phyloP scores from a whole-genome alignment of 2,329 filamentous ascomycete genomes.

The Aspergillus sp. region DNA sequence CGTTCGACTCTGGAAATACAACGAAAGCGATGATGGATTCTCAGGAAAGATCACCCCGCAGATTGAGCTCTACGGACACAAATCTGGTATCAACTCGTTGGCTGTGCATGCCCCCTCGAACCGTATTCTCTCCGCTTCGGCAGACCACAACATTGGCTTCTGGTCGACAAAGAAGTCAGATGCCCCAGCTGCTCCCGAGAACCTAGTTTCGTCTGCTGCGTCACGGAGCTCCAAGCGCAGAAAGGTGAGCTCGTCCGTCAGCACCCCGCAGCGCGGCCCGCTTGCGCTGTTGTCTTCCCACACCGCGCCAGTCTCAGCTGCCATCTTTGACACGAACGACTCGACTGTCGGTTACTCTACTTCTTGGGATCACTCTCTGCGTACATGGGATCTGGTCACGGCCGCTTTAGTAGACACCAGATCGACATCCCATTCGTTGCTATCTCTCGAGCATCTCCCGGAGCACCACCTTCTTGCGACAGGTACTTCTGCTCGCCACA shows the following conservation, averaged over 20 bases:
- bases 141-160: conserved; percentile 80
- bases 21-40: conserved; percentile 63
- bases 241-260: conserved; percentile 65
- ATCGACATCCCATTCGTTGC: conserved; percentile 78
- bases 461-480: conserved; percentile 66
- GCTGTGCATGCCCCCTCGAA: conserved; percentile 72
- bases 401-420: conserved; percentile 75
- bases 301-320: conserved; percentile 72
- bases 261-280: conserved; percentile 71
- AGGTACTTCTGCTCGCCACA: conserved; percentile 81
- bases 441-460: conserved; percentile 74
- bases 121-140: conserved; percentile 80
- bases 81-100: conserved; percentile 70
- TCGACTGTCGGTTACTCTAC: conserved; percentile 86
- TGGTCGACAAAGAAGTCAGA: conserved; percentile 82
- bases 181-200: conserved; percentile 70
- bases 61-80: conserved; percentile 83
- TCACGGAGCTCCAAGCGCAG: conserved; percentile 71
- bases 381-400: conserved; percentile 89
- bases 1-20: conserved; percentile 86
- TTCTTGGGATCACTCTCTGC: conserved; percentile 86
- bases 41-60: conserved; percentile 67
- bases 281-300: conserved; percentile 73
- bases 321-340: conserved; percentile 82
- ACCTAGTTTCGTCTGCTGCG: conserved; percentile 67